phyloP scores from a whole-genome alignment of 2,329 filamentous ascomycete species.

The Aspergillus clavatus region DNA sequence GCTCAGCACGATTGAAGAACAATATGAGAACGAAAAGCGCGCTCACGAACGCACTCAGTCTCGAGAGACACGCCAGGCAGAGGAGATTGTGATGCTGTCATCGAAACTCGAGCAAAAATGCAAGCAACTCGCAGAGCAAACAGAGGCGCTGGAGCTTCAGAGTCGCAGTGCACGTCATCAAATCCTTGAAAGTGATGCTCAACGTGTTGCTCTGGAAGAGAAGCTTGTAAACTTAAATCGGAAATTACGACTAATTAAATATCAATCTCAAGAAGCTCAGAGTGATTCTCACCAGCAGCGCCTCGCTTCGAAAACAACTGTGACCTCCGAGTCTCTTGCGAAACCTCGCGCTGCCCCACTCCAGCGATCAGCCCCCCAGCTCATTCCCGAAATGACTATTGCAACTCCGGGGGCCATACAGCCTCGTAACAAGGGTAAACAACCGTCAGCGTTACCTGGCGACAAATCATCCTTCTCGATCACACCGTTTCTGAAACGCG shows the following conservation, averaged over 20 bases:
- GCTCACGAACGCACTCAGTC: constrained; percentile 55
- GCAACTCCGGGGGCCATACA: constrained; percentile 48
- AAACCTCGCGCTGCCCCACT: constrained; percentile 41
- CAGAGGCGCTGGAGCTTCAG: constrained; percentile 42
- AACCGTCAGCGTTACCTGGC: constrained; percentile 59
- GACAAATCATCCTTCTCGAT: constrained; percentile 93
- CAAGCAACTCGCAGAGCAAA: constrained; percentile 48
- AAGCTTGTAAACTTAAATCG: constrained; percentile 64
- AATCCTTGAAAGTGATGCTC: constrained; percentile 56
- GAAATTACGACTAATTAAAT: constrained; percentile 65
- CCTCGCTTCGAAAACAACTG: constrained; percentile 26
- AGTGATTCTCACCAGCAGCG: constrained; percentile 45
- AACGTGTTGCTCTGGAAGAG: constrained; percentile 62
- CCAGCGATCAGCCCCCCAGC: constrained; percentile 24
- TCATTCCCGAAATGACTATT: constrained; percentile 45
- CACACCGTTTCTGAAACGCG: constrained; percentile 84
- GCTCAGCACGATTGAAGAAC: constrained; percentile 69
- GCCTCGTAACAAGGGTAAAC: constrained; percentile 53
- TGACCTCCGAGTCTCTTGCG: constrained; percentile 25
- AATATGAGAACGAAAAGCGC: constrained; percentile 78
- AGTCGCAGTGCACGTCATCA: constrained; percentile 54
- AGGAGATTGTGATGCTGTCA: constrained; percentile 38
- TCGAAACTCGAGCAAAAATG: constrained; percentile 45
- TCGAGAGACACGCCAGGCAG: constrained; percentile 31
- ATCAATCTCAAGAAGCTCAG: constrained; percentile 65